A percentile compares a stretch with the other conserved stretches of the same genome.
These are phyloP conservation scores for Pythium plurisporium DNA, from an alignment of 352 stramenopile species.

Conservation along the genomic window DNA sequence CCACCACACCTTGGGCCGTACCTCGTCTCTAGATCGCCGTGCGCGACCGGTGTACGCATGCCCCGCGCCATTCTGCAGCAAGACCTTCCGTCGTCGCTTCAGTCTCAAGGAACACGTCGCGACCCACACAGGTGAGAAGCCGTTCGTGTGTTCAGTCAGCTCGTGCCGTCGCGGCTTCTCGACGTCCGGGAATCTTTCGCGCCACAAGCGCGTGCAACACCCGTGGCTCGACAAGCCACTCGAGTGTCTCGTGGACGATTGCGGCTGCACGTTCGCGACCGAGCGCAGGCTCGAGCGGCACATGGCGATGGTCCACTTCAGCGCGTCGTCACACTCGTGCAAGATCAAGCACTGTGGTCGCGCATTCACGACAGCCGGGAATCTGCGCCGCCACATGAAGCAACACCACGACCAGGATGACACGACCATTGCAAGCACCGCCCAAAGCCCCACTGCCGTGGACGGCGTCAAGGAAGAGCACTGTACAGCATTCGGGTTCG, in stretches of 20 bases:
- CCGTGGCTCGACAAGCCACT: slow-evolving; percentile 23
- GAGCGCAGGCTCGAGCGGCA: slow-evolving; percentile 17
- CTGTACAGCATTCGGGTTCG: too few species aligned
- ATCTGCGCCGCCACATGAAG: slow-evolving; percentile 25
- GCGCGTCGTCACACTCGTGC: slow-evolving; percentile 28
- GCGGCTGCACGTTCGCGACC: slow-evolving; percentile 12
- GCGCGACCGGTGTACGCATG: slow-evolving; percentile 36
- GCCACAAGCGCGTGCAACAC: slow-evolving; percentile 62
- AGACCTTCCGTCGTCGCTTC: slow-evolving; percentile 67
- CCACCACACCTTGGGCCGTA: too few species aligned
- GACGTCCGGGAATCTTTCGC: slow-evolving; percentile 64
- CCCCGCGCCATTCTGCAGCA: slow-evolving; percentile 34
- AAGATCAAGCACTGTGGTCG: slow-evolving; percentile 34
- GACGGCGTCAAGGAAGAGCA: too few species aligned
- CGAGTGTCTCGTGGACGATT: slow-evolving; percentile 9
- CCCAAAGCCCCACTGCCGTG: too few species aligned
- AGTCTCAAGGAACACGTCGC: slow-evolving; percentile 76
- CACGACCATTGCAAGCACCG: too few species aligned
- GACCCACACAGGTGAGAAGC: slow-evolving; percentile 80
- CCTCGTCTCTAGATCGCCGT: too few species aligned
- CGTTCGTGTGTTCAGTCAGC: slow-evolving; percentile 39
- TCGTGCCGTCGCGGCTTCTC: slow-evolving; percentile 64
- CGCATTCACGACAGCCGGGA: slow-evolving; percentile 57
- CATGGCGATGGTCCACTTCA: too few species aligned
- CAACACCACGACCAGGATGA: slow-evolving; percentile 14